Evolutionary conservation across 192 early-diverging fungal species (phyloP).

Genomic region (Coemansia sp.): DNA sequence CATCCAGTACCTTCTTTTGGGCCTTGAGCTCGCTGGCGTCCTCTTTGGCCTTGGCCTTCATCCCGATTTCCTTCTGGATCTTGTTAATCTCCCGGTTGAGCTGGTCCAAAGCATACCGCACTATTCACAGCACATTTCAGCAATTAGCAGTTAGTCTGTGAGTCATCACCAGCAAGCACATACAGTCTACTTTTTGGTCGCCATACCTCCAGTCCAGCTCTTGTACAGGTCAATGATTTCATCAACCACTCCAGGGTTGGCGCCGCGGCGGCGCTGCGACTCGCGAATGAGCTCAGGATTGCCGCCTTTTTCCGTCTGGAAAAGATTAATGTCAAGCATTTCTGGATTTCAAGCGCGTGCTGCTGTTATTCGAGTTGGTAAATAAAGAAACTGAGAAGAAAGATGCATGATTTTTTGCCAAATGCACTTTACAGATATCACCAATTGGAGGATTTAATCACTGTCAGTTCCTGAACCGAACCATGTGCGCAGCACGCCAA

Average conservation of each 20-base stretch:
- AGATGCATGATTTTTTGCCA: background rate
- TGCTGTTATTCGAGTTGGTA: background rate
- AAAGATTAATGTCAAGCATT: constrained; percentile 92
- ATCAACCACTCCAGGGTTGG: constrained; percentile 82
- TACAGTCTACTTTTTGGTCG: background rate
- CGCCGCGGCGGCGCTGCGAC: constrained; percentile 90
- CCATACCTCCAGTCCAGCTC: constrained; percentile 80
- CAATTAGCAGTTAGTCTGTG: constrained; percentile 7
- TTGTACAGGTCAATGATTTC: constrained; percentile 87
- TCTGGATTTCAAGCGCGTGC: background rate
- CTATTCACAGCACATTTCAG: constrained; percentile 37
- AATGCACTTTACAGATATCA: background rate
- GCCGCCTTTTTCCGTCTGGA: constrained; percentile 88
- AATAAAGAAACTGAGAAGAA: constrained; percentile 1
- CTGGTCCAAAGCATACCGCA: constrained; percentile 82
- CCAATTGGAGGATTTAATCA: background rate
- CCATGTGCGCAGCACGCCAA: background rate
- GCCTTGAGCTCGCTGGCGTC: constrained; percentile 72
- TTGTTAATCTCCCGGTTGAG: constrained; percentile 90
- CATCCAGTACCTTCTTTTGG: constrained; percentile 73
- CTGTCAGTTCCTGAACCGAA: background rate
- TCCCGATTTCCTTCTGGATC: constrained; percentile 86
- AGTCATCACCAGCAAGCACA: background rate
- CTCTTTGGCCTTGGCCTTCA: constrained; percentile 89
- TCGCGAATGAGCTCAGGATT: constrained; percentile 90